Evolutionary conservation across 1,284 basidiomycete genomes (phyloP), one percentile per base, ranked within the genome.

Genomic region (Rhodotorula mucilaginosa): DNA sequence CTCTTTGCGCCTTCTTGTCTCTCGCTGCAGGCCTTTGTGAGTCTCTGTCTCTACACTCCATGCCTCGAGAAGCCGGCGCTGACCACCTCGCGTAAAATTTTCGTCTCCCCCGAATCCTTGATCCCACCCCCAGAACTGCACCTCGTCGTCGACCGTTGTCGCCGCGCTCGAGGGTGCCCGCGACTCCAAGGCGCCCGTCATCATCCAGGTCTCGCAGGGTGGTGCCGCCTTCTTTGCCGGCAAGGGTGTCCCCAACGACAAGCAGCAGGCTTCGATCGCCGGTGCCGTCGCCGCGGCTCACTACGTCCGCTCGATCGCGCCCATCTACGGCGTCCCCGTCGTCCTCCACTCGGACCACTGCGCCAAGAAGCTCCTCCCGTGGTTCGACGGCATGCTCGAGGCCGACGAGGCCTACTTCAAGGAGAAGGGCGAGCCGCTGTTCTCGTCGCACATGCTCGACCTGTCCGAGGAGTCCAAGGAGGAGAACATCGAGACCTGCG

Each of bases 371-470:
- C 92, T 99, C 76, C 89, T 99, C 71, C 95, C 91, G 21, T 99
- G 97, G 97, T 97, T 98, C 84, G 97, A 99, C 82, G 96, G 93
- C 75, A 98, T 99, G 97, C 92, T 99, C 82, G 90, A 89, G 67
- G 96, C 96, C 70, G 90, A 99, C 82, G 92, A 97, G 84, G 91
- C 86, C 44, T 94, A 97, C 86, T 97, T 86, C 88, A 93, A 92
- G 83, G 84, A 87, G 78, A 88, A 97, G 85, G 87, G 89, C 76
- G 92, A 93, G 81, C 88, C 97, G 61, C 89, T 99, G 72, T 98
- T 96, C 88, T 96, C 92, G 81, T 98, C 96, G 52, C 97, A 99
- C 91, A 99, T 99, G 97, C 89, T 99, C 78, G 97, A 99, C 83
- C 88, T 99, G 78, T 98, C 95, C 67, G 97, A 99, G 81, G 96